Evolutionary conservation across 1,284 basidiomycete genomes (phyloP), one percentile per base, ranked within the genome.

Genomic region (Sanghuangporus baumii): DNA sequence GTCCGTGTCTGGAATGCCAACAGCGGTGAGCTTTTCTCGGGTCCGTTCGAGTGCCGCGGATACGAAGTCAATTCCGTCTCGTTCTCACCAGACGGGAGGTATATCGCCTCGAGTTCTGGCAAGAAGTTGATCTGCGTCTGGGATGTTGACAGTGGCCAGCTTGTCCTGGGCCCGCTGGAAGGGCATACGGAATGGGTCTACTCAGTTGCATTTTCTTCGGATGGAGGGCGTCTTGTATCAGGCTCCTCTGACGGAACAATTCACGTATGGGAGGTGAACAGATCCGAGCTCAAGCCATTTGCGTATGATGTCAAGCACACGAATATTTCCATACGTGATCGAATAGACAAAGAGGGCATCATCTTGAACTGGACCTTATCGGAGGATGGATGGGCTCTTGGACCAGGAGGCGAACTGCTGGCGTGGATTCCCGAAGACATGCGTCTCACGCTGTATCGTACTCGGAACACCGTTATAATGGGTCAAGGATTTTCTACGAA

Each of bases 381-480:
- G 11, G 46, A 51, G 5, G 57, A 59, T 59, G 46, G 46, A 12
- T 59, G 57, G 57, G 46, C 50, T 31, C 23, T 48, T 4, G 26
- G 31, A 6, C 20, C 31, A 16, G 34, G 46, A 31, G 23, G 57
- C 7, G 31, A 59, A 23, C n/a, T 59, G 26, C 20, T 59, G 18
- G n/a, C 47, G 36, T 59, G 57, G 57, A 20, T 59, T 11, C 57
- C 57, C 11, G 12, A 43, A 9, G 57, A 58, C 23, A 23, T 41
- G 36, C 57, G 57, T 47, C 6, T 23, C 6, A 26, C 50, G 1
- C 20, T 51, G 1, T 34, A 6, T 7, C 7, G 6, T 2, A 2
- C 43, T 14, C 9, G 43, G 16, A 46, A 16, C 7, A 46, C 43
- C 2, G 3, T 7, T 46, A 14, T 14, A 16, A 7, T 20, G 2